A percentile compares a stretch with the other conserved stretches of the same genome.
Evolutionary conservation across 2,329 filamentous ascomycete genomes (phyloP).

Genomic region (Microcyclosporella mali): DNA sequence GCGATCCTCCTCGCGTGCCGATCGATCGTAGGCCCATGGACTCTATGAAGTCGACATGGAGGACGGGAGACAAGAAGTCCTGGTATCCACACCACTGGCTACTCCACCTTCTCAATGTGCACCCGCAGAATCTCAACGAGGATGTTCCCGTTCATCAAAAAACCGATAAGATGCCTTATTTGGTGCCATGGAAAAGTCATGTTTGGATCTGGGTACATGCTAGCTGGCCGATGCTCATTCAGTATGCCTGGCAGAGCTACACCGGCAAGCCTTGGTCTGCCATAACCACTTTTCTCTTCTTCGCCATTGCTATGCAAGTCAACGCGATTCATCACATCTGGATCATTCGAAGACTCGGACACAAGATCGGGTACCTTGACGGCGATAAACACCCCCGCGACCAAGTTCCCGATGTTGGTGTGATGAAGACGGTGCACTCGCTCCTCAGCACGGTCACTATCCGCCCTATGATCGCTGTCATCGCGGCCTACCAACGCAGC

Average conservation of each 20-base stretch:
- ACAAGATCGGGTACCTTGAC: constrained; percentile 36
- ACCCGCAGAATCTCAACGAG: neutral
- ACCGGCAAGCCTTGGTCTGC: constrained; percentile 27
- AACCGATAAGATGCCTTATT: constrained; percentile 34
- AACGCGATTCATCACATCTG: constrained; percentile 35
- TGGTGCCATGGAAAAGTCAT: constrained; percentile 31
- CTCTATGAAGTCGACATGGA: constrained; percentile 1
- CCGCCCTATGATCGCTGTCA: constrained; percentile 1
- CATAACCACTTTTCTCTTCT: constrained; percentile 31
- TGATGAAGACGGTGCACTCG: neutral
- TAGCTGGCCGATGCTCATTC: constrained; percentile 31
- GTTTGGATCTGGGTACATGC: constrained; percentile 35
- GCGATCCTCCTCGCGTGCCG: too few relatives aligned
- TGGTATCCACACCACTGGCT: constrained; percentile 1
- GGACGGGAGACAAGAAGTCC: neutral
- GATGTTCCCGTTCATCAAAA: neutral
- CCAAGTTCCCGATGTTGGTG: constrained; percentile 35
- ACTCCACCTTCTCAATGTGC: neutral
- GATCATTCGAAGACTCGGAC: constrained; percentile 33
- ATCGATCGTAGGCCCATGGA: neutral
- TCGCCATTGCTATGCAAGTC: constrained; percentile 33
- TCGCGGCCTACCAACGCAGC: constrained; percentile 4
- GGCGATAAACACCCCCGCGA: constrained; percentile 39
- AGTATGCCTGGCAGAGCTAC: constrained; percentile 30
- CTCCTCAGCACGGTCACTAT: neutral